Evolutionary conservation across 116 monocot genomes (phyloP).

Genomic region (Zostera marina): DNA sequence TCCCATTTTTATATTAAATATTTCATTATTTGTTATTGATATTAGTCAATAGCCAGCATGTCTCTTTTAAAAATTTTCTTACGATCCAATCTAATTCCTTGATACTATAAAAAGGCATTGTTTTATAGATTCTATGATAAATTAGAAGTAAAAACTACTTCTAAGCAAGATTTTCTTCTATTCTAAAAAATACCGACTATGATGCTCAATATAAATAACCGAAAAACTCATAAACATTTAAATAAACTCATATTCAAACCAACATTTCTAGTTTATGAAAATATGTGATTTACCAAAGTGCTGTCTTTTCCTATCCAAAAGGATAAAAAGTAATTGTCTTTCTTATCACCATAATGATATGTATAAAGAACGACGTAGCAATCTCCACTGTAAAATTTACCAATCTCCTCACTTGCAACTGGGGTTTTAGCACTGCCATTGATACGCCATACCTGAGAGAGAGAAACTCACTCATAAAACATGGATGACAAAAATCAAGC

Average conservation of each 20-base stretch:
- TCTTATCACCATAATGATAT: conserved; percentile 87
- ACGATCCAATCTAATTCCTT: no score
- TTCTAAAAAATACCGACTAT: no score
- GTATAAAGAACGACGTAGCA: conserved; percentile 91
- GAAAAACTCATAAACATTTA: background rate
- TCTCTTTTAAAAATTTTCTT: no score
- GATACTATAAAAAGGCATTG: no score
- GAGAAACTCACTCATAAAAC: background rate
- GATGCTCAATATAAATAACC: background rate
- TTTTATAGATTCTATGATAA: no score
- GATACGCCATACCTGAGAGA: conserved; percentile 69
- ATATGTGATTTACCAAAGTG: conserved; percentile 38
- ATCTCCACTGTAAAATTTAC: conserved; percentile 93
- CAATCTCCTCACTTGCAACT: conserved; percentile 63
- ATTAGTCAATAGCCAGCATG: no score
- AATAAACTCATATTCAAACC: background rate
- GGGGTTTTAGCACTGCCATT: conserved; percentile 71
- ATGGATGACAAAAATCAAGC: background rate
- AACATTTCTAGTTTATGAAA: background rate
- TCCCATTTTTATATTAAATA: no score
- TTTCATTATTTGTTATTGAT: no score
- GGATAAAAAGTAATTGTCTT: conserved; percentile 73
- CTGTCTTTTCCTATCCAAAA: conserved; percentile 95
- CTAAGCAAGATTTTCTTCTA: no score
- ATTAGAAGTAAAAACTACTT: no score